phyloP scores from a whole-genome alignment of 345 rosid genomes.

The Acer yangbiense region DNA sequence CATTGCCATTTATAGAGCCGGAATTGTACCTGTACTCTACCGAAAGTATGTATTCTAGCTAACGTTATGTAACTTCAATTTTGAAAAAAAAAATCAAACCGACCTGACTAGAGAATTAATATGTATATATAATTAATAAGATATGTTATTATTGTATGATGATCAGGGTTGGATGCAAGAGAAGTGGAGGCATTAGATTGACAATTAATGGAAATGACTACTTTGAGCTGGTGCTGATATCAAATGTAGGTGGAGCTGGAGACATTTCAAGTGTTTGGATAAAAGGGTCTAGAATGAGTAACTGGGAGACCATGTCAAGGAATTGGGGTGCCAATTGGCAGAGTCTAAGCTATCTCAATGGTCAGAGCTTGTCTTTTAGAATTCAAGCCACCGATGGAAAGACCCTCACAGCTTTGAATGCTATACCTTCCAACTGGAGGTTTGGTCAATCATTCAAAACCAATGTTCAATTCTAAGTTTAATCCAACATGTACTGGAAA shows the following conservation, averaged over 20 bases:
- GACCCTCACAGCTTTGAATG: constrained; percentile 43
- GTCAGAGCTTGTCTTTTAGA: constrained; percentile 65
- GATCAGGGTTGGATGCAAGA: constrained; percentile 58
- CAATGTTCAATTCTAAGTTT: constrained; percentile 52
- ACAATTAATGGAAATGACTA: constrained; percentile 66
- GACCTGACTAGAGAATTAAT: too few relatives aligned
- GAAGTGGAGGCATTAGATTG: constrained; percentile 74
- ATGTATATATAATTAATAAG: too few relatives aligned
- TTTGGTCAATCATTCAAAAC: constrained; percentile 69
- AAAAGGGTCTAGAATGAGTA: constrained; percentile 53
- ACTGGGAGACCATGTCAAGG: constrained; percentile 63
- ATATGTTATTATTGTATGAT: not conserved
- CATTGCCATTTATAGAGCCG: constrained; percentile 69
- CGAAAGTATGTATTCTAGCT: constrained; percentile 42
- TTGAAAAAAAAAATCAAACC: too few relatives aligned
- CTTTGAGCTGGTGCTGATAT: constrained; percentile 70
- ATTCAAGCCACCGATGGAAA: constrained; percentile 51
- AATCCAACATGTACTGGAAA: not conserved
- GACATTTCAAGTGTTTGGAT: constrained; percentile 56
- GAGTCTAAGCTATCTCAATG: constrained; percentile 61
- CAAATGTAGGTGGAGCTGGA: constrained; percentile 69
- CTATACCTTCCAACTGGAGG: constrained; percentile 55
- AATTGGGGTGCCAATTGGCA: constrained; percentile 82
- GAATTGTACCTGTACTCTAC: constrained; percentile 65
- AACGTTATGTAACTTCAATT: too few relatives aligned